Evolutionary conservation across 2,329 filamentous ascomycete species (phyloP), one percentile per base, ranked within the genome.

Genomic region (Sarocladiaceae sp.): DNA sequence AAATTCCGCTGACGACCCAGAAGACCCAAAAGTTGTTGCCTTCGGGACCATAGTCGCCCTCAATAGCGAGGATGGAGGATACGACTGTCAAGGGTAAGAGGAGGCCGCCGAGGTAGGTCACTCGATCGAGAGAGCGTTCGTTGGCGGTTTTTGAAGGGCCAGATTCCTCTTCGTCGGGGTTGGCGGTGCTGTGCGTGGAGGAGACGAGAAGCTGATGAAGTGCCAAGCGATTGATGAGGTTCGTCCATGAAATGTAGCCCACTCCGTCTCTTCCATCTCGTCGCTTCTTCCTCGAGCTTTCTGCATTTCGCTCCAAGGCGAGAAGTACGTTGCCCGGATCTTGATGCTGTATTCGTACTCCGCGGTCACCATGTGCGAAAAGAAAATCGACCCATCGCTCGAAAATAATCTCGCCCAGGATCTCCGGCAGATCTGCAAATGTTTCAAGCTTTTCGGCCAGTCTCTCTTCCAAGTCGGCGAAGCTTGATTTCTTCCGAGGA

Each of bases 71-170:
- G 8, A 79, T 66, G 12, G 72, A 68, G 0, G 75, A 72, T 4
- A 79, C 70, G 13, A 79, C 66, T 3, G 72, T 74, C 17, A 78
- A 59, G 2, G 76, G 76, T 1, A 78, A 66, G 4, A 79, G 62
- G 1, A 78, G 59, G 0, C 74, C 76, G 46, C 75, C 76, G 11
- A 79, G 66, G 60, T 79, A 79, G 1, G 72, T 66, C 13, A 79
- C 71, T 5, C 76, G 71, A 60, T 76, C 70, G 7, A 78, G 66
- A 18, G 70, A 68, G 15, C 68, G 66, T 51, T 71, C 59, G 55
- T 71, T 71, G 52, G 66, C 63, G 28, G 68, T 63, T 5, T 58
- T 59, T 1, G 55, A 42, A 2, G 56, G 52, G 2, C 53, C 31
- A 10, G 17, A 18, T 51, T 53, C 25, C 36, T 35, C 17, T 13